These are phyloP conservation scores for Suillus plorans DNA, from an alignment of 768 basidiomycete genomes.

Conservation along the genomic window DNA sequence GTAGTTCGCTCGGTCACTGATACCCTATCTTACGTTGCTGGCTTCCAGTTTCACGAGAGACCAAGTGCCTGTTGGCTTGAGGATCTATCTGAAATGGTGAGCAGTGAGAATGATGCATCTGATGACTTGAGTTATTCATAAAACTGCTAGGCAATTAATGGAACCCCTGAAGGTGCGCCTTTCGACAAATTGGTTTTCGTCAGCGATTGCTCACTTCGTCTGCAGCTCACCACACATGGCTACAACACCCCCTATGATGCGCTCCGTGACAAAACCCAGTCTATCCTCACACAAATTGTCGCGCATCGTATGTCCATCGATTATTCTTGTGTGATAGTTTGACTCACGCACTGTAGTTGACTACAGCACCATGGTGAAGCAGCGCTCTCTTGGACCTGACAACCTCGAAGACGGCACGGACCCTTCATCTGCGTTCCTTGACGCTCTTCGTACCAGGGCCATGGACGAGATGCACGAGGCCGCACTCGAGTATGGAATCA, in stretches of 20 bases:
- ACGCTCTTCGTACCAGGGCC: slow-evolving; percentile 76
- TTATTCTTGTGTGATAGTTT: background rate
- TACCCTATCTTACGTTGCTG: slow-evolving; percentile 78
- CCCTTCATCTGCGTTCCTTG: slow-evolving; percentile 73
- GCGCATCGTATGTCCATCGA: slow-evolving; percentile 63
- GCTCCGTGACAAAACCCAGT: slow-evolving; percentile 79
- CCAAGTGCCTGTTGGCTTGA: slow-evolving; percentile 82
- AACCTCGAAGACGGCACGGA: slow-evolving; percentile 71
- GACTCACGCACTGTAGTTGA: slow-evolving; percentile 37
- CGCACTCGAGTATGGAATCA: slow-evolving; percentile 80
- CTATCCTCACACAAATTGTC: slow-evolving; percentile 83
- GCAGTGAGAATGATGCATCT: slow-evolving; percentile 20
- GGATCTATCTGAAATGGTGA: slow-evolving; percentile 79
- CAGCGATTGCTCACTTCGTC: slow-evolving; percentile 38
- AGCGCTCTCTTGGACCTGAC: slow-evolving; percentile 75
- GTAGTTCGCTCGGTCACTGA: slow-evolving; percentile 61
- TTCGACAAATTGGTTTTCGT: slow-evolving; percentile 7
- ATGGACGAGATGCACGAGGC: slow-evolving; percentile 87
- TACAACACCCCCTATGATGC: slow-evolving; percentile 84
- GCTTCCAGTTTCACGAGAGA: slow-evolving; percentile 71
- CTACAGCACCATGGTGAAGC: slow-evolving; percentile 70
- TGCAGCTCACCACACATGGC: slow-evolving; percentile 77
- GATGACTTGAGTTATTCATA: background rate
- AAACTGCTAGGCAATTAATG: slow-evolving; percentile 41
- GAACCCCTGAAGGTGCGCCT: slow-evolving; percentile 46